Evolutionary conservation across 1,284 basidiomycete species (phyloP).

Genomic region (Erythrobasidium hasegawianum): DNA sequence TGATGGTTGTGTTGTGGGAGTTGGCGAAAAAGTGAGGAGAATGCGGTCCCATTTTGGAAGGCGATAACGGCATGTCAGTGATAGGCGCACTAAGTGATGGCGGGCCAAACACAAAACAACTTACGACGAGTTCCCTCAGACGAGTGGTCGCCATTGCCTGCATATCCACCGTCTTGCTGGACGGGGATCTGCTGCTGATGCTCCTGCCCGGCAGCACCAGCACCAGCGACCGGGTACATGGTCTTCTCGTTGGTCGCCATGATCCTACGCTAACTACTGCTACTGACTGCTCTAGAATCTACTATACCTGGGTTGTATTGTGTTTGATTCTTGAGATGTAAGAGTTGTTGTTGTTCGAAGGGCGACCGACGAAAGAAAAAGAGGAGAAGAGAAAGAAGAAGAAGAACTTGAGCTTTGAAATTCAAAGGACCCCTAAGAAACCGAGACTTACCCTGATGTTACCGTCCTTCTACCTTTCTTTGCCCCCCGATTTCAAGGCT

Average conservation of each 20-base stretch:
- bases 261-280: neutral
- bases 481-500: neutral
- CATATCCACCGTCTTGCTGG: neutral
- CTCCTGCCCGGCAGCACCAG: neutral
- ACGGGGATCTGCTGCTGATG: neutral
- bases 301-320: no score
- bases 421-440: neutral
- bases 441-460: neutral
- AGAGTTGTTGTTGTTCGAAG: conserved; percentile 4
- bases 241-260: conserved; percentile 7
- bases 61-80: neutral
- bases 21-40: no score
- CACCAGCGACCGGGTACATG: conserved; percentile 3
- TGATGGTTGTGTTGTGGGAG: conserved; percentile 1
- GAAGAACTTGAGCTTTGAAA: neutral
- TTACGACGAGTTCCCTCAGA: neutral
- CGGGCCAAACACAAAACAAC: neutral
- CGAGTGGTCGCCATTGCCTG: neutral
- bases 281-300: no score
- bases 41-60: neutral
- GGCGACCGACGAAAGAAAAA: neutral
- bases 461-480: no score
- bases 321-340: conserved; percentile 3
- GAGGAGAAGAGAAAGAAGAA: neutral
- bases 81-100: neutral